Conservation (phyloP, 1,284 basidiomycete species). For the Vanrija sp. region DNA sequence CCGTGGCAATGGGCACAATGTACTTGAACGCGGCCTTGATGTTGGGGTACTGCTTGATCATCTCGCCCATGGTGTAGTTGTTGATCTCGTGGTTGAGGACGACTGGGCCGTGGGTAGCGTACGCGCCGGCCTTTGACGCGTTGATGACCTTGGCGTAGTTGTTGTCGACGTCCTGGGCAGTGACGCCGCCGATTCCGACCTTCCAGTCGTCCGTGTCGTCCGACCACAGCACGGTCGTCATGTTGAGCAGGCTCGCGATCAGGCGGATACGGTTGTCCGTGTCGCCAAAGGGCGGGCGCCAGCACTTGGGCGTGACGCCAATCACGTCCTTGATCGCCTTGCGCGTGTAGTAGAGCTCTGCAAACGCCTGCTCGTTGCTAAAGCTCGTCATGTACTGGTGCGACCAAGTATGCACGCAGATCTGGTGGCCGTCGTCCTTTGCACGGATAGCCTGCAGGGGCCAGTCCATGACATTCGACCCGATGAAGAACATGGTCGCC, state of each 20-base stretch:
- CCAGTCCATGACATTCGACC: slow-evolving; percentile 55
- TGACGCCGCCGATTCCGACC: slow-evolving; percentile 32
- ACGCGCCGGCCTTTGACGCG: slow-evolving; percentile 42
- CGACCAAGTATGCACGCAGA: slow-evolving; percentile 50
- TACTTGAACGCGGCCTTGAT: slow-evolving; percentile 38
- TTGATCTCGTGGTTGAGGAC: slow-evolving; percentile 51
- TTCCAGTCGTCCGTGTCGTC: slow-evolving; percentile 52
- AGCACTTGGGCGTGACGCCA: slow-evolving; percentile 52
- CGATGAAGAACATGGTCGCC: slow-evolving; percentile 52
- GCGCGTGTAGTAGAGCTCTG: slow-evolving; percentile 55
- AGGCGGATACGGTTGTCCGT: slow-evolving; percentile 54
- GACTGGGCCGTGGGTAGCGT: slow-evolving; percentile 42
- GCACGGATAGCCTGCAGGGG: slow-evolving; percentile 54
- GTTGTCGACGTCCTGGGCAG: slow-evolving; percentile 39
- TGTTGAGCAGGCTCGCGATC: slow-evolving; percentile 51
- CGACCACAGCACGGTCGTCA: slow-evolving; percentile 52
- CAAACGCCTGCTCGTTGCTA: slow-evolving; percentile 52
- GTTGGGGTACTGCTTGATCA: slow-evolving; percentile 31
- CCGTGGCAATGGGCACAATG: slow-evolving; percentile 41
- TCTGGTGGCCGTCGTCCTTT: slow-evolving; percentile 46
- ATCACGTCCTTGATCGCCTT: slow-evolving; percentile 52
- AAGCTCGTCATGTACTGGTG: slow-evolving; percentile 53
- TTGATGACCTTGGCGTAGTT: slow-evolving; percentile 51
- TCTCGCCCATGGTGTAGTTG: slow-evolving; percentile 46
- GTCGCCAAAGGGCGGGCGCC: slow-evolving; percentile 52